Evolutionary conservation across 208 protist species (phyloP).

Genomic region (Herpetomonas samuelpessoai): DNA sequence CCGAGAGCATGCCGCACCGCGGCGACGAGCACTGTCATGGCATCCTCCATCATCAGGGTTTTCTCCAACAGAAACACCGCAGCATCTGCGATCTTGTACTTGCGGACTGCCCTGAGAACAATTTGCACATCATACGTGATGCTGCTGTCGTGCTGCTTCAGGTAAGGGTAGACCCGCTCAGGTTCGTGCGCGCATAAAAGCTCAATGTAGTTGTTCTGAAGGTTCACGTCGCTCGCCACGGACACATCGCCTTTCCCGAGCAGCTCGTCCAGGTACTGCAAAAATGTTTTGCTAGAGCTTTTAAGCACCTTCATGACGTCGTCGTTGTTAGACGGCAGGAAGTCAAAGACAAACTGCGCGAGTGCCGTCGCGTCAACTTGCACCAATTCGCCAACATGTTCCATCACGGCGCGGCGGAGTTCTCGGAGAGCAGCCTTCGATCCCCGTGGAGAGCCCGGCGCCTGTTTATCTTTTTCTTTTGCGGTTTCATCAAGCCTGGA

Average conservation of each 20-base stretch:
- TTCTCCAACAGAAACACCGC: slow-evolving; percentile 66
- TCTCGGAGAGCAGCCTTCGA: too few species aligned
- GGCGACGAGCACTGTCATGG: slow-evolving; percentile 38
- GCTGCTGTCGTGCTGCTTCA: slow-evolving; percentile 30
- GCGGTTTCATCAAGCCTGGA: background rate
- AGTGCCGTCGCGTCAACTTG: slow-evolving; percentile 55
- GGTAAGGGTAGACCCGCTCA: slow-evolving; percentile 51
- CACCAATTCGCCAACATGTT: slow-evolving; percentile 43
- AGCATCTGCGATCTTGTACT: slow-evolving; percentile 56
- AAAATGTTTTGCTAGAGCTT: slow-evolving; percentile 53
- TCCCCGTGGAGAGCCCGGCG: too few species aligned
- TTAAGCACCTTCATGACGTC: slow-evolving; percentile 66
- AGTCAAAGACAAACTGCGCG: slow-evolving; percentile 73
- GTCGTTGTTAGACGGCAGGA: slow-evolving; percentile 54
- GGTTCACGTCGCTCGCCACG: slow-evolving; percentile 41
- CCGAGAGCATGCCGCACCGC: slow-evolving; percentile 18
- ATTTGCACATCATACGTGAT: slow-evolving; percentile 67
- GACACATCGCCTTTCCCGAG: slow-evolving; percentile 41
- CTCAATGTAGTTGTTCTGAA: slow-evolving; percentile 87
- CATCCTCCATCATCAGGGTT: slow-evolving; percentile 52
- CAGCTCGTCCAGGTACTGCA: slow-evolving; percentile 75
- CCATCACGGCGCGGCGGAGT: slow-evolving; percentile 62
- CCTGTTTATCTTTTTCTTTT: background rate
- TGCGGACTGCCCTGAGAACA: slow-evolving; percentile 42
- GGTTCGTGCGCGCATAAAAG: slow-evolving; percentile 62